A percentile compares a stretch with the other conserved stretches of the same genome.
phyloP scores from a whole-genome alignment of 148 eudicot genomes.

The Rhododendron vialii region DNA sequence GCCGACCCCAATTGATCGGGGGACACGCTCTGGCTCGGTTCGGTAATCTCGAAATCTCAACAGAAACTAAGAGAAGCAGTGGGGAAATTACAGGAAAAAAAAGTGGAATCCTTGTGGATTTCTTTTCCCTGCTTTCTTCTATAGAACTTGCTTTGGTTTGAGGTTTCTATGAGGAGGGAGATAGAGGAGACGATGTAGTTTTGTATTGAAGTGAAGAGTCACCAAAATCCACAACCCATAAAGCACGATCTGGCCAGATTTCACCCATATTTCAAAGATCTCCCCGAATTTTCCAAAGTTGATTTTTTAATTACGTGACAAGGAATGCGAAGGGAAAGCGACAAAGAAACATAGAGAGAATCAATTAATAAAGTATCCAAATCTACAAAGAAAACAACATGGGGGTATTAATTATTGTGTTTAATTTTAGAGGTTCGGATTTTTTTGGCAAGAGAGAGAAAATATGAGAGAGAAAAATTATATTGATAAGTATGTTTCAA shows the following conservation, averaged over 20 bases:
- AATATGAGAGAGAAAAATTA: not conserved
- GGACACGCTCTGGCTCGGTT: too few relatives aligned
- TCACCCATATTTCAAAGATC: slow-evolving; percentile 35
- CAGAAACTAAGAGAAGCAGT: not conserved
- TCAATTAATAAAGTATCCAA: slow-evolving; percentile 3
- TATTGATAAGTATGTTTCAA: not conserved
- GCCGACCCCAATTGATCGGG: too few relatives aligned
- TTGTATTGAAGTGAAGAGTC: slow-evolving; percentile 37
- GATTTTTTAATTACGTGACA: slow-evolving; percentile 29
- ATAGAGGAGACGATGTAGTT: slow-evolving; percentile 3
- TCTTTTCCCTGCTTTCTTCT: not conserved
- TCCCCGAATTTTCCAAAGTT: slow-evolving; percentile 18
- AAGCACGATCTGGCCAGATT: slow-evolving; percentile 81
- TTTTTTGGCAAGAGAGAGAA: not conserved
- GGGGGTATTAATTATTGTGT: not conserved
- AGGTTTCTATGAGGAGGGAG: slow-evolving; percentile 17
- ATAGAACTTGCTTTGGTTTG: not conserved
- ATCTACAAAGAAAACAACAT: slow-evolving; percentile 11
- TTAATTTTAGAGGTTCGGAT: slow-evolving; percentile 8
- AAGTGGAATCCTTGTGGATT: not conserved
- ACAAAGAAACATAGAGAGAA: slow-evolving; percentile 15
- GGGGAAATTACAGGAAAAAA: not conserved
- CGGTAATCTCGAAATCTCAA: not conserved
- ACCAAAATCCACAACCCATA: slow-evolving; percentile 49
- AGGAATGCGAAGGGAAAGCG: slow-evolving; percentile 22